Evolutionary conservation across 1,139 yeast genomes (phyloP).

Genomic region (Suhomyces anneliseae): DNA sequence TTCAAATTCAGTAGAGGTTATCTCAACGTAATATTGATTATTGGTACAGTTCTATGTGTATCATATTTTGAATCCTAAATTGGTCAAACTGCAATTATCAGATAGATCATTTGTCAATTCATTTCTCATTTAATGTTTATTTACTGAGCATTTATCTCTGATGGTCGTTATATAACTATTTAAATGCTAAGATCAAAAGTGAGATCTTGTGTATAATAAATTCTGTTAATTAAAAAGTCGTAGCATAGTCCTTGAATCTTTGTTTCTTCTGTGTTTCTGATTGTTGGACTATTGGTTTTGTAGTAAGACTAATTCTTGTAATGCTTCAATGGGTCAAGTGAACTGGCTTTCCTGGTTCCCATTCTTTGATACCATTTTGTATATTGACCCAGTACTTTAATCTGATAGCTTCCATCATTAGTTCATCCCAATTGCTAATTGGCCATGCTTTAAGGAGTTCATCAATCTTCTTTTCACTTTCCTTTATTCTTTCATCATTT

Average conservation of each 20-base stretch:
- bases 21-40: no score
- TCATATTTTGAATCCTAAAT: no score
- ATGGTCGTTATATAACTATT: slow-evolving; percentile 1
- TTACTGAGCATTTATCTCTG: background rate
- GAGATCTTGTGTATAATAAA: slow-evolving; percentile 8
- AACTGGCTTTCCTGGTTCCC: slow-evolving; percentile 73
- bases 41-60: no score
- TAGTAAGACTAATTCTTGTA: background rate
- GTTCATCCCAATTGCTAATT: slow-evolving; percentile 47
- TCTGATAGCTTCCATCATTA: slow-evolving; percentile 66
- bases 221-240: background rate
- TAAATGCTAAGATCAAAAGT: slow-evolving; percentile 7
- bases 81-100: no score
- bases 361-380: slow-evolving; percentile 68
- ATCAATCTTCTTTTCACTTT: slow-evolving; percentile 36
- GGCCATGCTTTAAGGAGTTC: slow-evolving; percentile 30
- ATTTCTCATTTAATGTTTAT: slow-evolving; percentile 7
- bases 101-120: slow-evolving; percentile 2
- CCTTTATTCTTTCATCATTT: slow-evolving; percentile 53
- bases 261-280: no score
- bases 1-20: no score
- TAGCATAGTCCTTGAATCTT: no score
- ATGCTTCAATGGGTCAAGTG: slow-evolving; percentile 53
- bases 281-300: no score
- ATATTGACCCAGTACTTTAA: slow-evolving; percentile 86